Evolutionary conservation across 2,329 filamentous ascomycete genomes (phyloP), one percentile per base, ranked within the genome.

Genomic region (Penicillium sp.): DNA sequence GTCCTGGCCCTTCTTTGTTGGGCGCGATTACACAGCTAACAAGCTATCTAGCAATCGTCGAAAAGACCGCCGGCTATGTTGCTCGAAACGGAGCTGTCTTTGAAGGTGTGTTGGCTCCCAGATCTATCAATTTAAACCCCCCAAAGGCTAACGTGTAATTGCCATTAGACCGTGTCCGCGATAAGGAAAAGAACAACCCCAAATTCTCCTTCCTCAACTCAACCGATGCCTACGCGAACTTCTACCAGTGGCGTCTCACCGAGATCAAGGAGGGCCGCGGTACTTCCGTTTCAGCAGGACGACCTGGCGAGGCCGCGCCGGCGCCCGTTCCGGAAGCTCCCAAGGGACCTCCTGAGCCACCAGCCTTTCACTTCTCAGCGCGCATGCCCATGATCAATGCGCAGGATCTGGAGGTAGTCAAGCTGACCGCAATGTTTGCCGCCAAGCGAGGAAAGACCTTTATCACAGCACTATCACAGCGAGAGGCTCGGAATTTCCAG

Each of bases 301-400:
- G 89, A 63, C 83, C 82, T 39, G 87, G 83, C 54, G 89, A 92
- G 64, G 77, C 79, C 13, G 77, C 79, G 19, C 79, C 79, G 37
- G 77, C 73, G 14, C 77, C 79, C 47, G 79, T 78, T 63, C 79
- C 75, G 46, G 83, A 85, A 72, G 91, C 89, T 70, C 87, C 91
- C 39, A 85, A 89, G 73, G 93, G 92, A 19, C 93, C 93, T 7
- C 87, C 88, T 39, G 87, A 92, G 68, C 94, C 94, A 14, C 84
- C 89, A 53, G 89, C 92, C 66, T 97, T 95, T 69, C 85, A 90
- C 64, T 99, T 97, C 78, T 96, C 91, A 52, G 92, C 94, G 64
- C 89, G 92, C 71, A 96, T 97, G 91, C 94, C 94, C 54, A 93
- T 92, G 64, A 96, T 99, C 77, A 96, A 89, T 75, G 91, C 95